phyloP scores from a whole-genome alignment of 2,329 filamentous ascomycete species.

The Colletotrichum abscissum region DNA sequence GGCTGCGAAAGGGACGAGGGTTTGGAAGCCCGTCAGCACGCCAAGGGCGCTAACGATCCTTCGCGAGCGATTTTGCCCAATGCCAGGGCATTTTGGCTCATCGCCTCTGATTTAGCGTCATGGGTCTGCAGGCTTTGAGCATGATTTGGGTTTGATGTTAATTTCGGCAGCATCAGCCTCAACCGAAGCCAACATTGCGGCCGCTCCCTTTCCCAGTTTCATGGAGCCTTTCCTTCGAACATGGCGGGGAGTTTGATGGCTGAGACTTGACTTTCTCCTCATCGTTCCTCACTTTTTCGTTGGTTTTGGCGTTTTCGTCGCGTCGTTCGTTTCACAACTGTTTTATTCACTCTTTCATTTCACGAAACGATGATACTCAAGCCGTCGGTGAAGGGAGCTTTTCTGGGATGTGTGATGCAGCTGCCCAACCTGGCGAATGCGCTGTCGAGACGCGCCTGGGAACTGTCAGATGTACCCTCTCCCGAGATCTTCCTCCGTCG shows the following conservation, averaged over 20 bases:
- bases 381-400: neutral
- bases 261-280: neutral
- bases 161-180: neutral
- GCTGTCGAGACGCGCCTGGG: neutral
- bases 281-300: neutral
- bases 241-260: neutral
- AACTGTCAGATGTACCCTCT: neutral
- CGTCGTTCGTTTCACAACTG: neutral
- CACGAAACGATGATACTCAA: neutral
- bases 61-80: neutral
- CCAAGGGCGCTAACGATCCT: conserved; percentile 12
- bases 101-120: neutral
- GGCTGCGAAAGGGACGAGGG: neutral
- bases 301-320: neutral
- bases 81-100: neutral
- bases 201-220: neutral
- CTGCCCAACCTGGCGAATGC: neutral
- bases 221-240: neutral
- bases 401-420: neutral
- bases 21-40: neutral
- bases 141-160: neutral
- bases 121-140: neutral
- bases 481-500: neutral
- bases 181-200: neutral
- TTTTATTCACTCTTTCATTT: neutral